phyloP scores from a whole-genome alignment of 225 moss, liverwort and hornwort species.

The Bryoerythrophyllum caledonicum region DNA sequence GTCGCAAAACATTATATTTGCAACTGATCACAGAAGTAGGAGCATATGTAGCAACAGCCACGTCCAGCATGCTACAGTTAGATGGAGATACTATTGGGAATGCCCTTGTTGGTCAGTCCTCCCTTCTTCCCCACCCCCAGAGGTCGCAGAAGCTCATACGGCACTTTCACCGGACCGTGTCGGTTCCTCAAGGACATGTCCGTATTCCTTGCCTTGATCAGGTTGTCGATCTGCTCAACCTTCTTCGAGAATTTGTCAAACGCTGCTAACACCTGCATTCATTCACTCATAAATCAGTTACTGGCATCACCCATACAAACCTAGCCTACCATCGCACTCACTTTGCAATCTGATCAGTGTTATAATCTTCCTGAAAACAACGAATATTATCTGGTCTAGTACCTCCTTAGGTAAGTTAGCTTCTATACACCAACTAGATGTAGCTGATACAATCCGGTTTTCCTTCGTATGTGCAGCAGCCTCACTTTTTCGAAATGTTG shows the following conservation, averaged over 20 bases:
- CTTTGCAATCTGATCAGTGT: no score
- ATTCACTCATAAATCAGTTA: no score
- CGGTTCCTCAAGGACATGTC: slow-evolving; percentile 41
- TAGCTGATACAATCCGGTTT: no score
- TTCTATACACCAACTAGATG: no score
- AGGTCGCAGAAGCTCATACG: slow-evolving; percentile 49
- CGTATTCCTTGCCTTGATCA: slow-evolving; percentile 42
- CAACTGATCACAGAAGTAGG: background rate
- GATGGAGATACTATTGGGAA: slow-evolving; percentile 61
- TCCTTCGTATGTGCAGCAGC: no score
- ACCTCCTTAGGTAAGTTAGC: no score
- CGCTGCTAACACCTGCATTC: slow-evolving; percentile 31
- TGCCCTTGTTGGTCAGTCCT: slow-evolving; percentile 48
- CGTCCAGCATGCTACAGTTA: background rate
- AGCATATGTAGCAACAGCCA: background rate
- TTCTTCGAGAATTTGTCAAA: slow-evolving; percentile 40
- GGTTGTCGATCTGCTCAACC: slow-evolving; percentile 34
- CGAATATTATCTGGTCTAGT: no score
- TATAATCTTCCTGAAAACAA: no score
- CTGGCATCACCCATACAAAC: no score
- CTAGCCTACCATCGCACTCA: no score
- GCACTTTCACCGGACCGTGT: slow-evolving; percentile 31
- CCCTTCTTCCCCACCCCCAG: background rate
- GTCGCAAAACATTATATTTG: background rate
- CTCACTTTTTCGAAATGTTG: no score